Percentiles rank a stretch among this genome's conserved stretches.
Conservation (phyloP, 345 rosid species). For the Citrus hindsii region DNA sequence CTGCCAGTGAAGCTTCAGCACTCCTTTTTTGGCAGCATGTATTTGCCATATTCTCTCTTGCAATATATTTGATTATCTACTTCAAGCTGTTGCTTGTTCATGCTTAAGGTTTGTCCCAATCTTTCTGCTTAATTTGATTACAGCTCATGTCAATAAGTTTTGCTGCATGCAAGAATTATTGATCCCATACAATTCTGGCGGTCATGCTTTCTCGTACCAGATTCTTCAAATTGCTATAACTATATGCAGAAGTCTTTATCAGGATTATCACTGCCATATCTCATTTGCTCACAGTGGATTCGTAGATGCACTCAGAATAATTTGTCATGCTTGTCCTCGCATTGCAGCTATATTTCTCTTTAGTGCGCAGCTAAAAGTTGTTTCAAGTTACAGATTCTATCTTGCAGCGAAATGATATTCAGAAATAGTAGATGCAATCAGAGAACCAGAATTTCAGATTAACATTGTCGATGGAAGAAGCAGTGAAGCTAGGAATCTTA, state of each 20-base stretch:
- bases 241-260: too few species aligned
- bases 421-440: too few species aligned
- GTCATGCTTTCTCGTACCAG: not conserved
- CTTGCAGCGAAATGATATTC: not conserved
- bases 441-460: too few species aligned
- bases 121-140: not conserved
- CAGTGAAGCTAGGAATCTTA: too few species aligned
- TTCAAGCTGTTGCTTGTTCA: conserved; percentile 16
- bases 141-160: not conserved
- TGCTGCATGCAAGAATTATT: not conserved
- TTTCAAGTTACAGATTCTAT: not conserved
- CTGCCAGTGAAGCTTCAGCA: conserved; percentile 29
- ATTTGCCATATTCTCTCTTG: conserved; percentile 24
- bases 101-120: not conserved
- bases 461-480: too few species aligned
- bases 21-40: conserved; percentile 38
- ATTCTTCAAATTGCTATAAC: not conserved
- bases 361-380: not conserved
- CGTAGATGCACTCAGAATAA: too few species aligned
- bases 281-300: too few species aligned
- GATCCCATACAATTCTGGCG: not conserved
- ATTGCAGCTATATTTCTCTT: not conserved
- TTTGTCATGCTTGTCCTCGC: too few species aligned
- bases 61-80: conserved; percentile 20
- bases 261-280: too few species aligned